A percentile compares a stretch with the other conserved stretches of the same genome.
Conservation (phyloP, 768 basidiomycete genomes). For the Auricularia heimuer region DNA sequence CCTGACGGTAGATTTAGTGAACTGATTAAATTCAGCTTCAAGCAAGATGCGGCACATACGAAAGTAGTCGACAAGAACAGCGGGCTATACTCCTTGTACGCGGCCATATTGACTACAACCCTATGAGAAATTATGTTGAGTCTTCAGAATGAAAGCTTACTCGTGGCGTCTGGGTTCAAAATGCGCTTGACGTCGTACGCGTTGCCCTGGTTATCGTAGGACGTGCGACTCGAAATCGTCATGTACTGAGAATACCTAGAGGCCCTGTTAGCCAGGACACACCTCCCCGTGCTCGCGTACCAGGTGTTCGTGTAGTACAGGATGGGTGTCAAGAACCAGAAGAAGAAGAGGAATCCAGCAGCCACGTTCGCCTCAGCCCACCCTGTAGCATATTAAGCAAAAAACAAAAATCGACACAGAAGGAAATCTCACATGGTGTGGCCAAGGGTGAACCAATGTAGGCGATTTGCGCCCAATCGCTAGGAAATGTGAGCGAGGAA, state of each 20-base stretch:
- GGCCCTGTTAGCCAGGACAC: too few species aligned
- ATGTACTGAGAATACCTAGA: constrained; percentile 12
- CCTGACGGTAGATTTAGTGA: too few species aligned
- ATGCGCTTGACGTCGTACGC: constrained; percentile 51
- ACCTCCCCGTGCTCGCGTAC: background rate
- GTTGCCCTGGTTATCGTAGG: constrained; percentile 53
- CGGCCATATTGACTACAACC: constrained; percentile 25
- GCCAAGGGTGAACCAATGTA: constrained; percentile 29
- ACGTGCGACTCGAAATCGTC: constrained; percentile 23
- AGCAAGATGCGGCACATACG: background rate
- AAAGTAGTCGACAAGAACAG: constrained; percentile 44
- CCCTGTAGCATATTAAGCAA: constrained; percentile 13
- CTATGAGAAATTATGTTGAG: background rate
- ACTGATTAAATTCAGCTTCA: too few species aligned
- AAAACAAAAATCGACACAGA: background rate
- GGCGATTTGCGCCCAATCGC: constrained; percentile 69
- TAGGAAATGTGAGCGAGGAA: background rate
- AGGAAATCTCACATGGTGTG: constrained; percentile 15
- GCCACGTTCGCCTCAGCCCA: constrained; percentile 33
- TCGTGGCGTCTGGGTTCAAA: constrained; percentile 39
- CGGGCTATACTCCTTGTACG: constrained; percentile 39
- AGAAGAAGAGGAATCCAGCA: constrained; percentile 27
- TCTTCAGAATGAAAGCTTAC: background rate
- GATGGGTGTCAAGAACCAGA: constrained; percentile 40
- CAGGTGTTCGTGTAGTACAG: constrained; percentile 27